Evolutionary conservation across 495 filamentous ascomycete genomes (phyloP), one percentile per base, ranked within the genome.

Genomic region (Rhizodiscina lignyota): DNA sequence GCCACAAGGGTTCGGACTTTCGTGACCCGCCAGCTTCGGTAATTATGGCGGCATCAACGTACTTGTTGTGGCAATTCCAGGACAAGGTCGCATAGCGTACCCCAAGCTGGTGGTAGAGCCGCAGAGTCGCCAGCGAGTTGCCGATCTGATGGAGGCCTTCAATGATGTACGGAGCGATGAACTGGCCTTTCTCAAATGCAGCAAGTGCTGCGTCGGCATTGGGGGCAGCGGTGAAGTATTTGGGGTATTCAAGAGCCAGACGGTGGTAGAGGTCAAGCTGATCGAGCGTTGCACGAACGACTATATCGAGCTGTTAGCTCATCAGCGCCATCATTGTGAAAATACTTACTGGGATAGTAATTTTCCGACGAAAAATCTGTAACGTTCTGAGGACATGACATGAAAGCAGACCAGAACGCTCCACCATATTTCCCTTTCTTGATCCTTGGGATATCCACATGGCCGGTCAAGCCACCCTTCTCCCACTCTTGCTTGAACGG

Each of bases 81-180:
- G 82, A 92, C 10, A 97, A 57, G 0, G 87, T 94, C 4, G 79
- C 77, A 44, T 94, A 94, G 28, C 82, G 75, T 5, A 92, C 86
- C n/a, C 87, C 89, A 10, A 89, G 61, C 2, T 63, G 61, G 50
- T 86, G 59, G 51, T 72, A 91, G 5, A 68, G 62, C 2, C 89
- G 74, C 15, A 94, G 63, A 34, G 75, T 80, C 15, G 83, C 67
- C 6, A 78, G 55, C 0, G 76, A 80, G 61, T 94, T 93, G 26
- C 83, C 87, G 39, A 97, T 91, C 44, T 93, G 86, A 52, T 97
- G 89, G 1, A 97, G 69, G 3, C 89, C 89, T 58, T 97, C 89
- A 18, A 94, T 80, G 11, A 75, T 82, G 11, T 86, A 55, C 5
- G 84, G 83, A 2, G 70, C 74, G 41, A 77, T 72, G 34, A 78